These are phyloP conservation scores for Leavenworthia alabamica DNA, from an alignment of 345 rosid species.

Conservation along the genomic window DNA sequence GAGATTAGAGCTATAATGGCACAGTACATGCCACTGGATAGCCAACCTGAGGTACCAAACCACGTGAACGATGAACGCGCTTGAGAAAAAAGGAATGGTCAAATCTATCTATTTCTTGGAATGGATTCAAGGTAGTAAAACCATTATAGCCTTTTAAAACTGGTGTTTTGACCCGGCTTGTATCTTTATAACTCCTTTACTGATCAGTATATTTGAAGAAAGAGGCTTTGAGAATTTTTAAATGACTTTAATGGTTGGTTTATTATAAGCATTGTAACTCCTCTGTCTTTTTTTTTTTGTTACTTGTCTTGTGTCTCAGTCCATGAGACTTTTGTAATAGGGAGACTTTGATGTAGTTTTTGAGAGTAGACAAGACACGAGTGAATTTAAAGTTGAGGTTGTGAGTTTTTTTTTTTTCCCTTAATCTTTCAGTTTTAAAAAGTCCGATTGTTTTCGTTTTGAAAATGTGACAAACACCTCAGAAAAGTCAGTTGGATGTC, in stretches of 20 bases:
- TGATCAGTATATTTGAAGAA: conserved; percentile 4
- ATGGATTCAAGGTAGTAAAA: conserved; percentile 13
- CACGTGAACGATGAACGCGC: conserved; percentile 51
- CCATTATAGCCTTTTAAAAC: conserved; percentile 6
- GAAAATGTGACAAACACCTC: too few species aligned
- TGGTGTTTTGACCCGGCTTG: neutral
- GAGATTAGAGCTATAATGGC: conserved; percentile 99
- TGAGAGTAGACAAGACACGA: neutral
- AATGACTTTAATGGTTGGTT: neutral
- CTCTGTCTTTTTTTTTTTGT: neutral
- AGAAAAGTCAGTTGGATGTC: too few species aligned
- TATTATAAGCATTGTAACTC: neutral
- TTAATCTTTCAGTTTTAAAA: neutral
- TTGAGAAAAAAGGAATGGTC: conserved; percentile 27
- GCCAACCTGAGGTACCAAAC: conserved; percentile 61
- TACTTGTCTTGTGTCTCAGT: neutral
- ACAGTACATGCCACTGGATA: conserved; percentile 94
- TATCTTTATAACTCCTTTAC: conserved; percentile 7
- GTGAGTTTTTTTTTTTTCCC: too few species aligned
- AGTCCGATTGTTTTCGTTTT: neutral
- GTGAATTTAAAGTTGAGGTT: neutral
- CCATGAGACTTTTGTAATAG: conserved; percentile 9
- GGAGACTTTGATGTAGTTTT: conserved; percentile 8
- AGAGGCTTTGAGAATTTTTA: conserved; percentile 1
- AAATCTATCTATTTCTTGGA: conserved; percentile 7